A percentile compares a stretch with the other conserved stretches of the same genome.
Conservation (phyloP, 2,329 filamentous ascomycete species). For the Gaeumannomyces sp. region DNA sequence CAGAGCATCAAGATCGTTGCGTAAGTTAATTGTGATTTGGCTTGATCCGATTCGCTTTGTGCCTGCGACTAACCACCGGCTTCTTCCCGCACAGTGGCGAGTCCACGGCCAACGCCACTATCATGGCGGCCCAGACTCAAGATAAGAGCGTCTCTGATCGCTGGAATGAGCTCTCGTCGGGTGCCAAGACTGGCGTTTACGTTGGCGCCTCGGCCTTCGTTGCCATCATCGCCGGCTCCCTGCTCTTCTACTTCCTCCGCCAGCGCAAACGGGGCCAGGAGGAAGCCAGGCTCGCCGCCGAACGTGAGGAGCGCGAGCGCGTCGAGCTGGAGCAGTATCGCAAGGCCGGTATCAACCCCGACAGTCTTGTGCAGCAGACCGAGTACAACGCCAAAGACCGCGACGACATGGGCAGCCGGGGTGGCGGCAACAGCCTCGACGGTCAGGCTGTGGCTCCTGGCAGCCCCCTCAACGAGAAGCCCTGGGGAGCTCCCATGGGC, state of each 20-base stretch:
- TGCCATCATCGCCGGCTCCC: slow-evolving; percentile 36
- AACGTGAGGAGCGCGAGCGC: slow-evolving; percentile 40
- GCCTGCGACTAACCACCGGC: not conserved
- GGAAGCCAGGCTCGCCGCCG: slow-evolving; percentile 43
- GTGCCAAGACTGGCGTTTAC: slow-evolving; percentile 48
- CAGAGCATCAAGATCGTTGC: slow-evolving; percentile 15
- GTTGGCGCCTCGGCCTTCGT: slow-evolving; percentile 38
- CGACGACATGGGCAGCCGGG: slow-evolving; percentile 18
- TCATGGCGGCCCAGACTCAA: slow-evolving; percentile 31
- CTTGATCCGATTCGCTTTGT: not conserved
- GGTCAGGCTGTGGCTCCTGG: slow-evolving; percentile 24
- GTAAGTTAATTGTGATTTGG: slow-evolving; percentile 1
- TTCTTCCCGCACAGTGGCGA: slow-evolving; percentile 38
- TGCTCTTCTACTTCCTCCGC: slow-evolving; percentile 48
- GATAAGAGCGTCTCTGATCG: slow-evolving; percentile 42
- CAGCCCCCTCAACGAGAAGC: slow-evolving; percentile 24
- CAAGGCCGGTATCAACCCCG: slow-evolving; percentile 41
- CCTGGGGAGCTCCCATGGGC: slow-evolving; percentile 19
- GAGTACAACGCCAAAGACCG: slow-evolving; percentile 32
- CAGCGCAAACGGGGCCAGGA: slow-evolving; percentile 45
- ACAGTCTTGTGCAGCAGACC: slow-evolving; percentile 32
- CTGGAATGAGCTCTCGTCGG: slow-evolving; percentile 44
- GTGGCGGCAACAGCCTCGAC: slow-evolving; percentile 15
- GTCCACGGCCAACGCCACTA: slow-evolving; percentile 44
- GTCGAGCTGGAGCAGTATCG: slow-evolving; percentile 45